Conservation (phyloP, 441 rosid genomes). For the Mallotus repandus region DNA sequence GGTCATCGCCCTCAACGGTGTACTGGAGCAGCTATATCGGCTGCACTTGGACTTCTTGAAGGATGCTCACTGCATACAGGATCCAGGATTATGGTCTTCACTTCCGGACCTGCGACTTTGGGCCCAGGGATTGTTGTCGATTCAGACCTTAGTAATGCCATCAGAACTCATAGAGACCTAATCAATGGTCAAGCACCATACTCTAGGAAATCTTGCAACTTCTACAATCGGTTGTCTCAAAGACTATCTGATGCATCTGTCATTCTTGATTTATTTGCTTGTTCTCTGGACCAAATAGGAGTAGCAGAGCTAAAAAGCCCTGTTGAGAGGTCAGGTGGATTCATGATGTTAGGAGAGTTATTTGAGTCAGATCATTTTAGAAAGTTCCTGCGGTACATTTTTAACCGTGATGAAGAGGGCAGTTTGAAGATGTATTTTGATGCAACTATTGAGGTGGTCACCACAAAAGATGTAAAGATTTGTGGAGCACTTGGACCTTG, state of each 20-base stretch:
- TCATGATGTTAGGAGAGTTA: conserved; percentile 84
- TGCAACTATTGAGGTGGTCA: conserved; percentile 79
- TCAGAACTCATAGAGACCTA: conserved; percentile 83
- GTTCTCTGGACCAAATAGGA: conserved; percentile 95
- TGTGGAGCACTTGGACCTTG: conserved; percentile 94
- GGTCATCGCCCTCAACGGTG: conserved; percentile 84
- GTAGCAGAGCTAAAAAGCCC: conserved; percentile 68
- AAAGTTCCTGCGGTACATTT: conserved; percentile 69
- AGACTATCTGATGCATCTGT: conserved; percentile 61
- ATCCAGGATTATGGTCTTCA: conserved; percentile 80
- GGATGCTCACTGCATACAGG: conserved; percentile 64
- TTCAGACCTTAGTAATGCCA: conserved; percentile 49
- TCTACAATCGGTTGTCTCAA: conserved; percentile 57
- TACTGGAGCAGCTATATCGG: conserved; percentile 79
- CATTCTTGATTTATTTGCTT: conserved; percentile 84
- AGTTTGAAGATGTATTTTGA: conserved; percentile 77
- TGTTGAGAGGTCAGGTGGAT: conserved; percentile 85
- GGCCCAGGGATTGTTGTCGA: conserved; percentile 85
- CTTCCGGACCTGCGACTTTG: conserved; percentile 87
- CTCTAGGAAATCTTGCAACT: conserved; percentile 51
- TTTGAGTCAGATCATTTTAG: conserved; percentile 75
- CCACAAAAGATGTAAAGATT: conserved; percentile 72
- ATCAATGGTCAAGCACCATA: conserved; percentile 58
- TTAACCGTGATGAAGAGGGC: conserved; percentile 63
- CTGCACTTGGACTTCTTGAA: conserved; percentile 74